Evolutionary conservation across 169 alveolate species (phyloP), one percentile per base, ranked within the genome.

Genomic region (Plasmodium vinckei): DNA sequence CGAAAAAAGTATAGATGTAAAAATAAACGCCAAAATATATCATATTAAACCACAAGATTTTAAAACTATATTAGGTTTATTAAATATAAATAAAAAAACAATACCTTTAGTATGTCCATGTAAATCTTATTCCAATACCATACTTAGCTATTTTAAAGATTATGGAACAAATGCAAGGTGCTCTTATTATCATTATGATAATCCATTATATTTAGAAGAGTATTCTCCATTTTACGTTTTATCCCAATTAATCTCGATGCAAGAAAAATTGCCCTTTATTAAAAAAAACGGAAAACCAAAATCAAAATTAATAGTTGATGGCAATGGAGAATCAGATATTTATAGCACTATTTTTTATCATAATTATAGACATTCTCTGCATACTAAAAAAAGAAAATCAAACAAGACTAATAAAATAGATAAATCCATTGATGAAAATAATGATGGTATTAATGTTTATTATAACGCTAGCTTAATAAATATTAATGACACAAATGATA

Each of bases 71-170:
- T 25, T 82, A 61, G 15, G 0, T 46, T 9, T 67, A 23, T 49
- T 82, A 82, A 82, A 82, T 44, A 53, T 67, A 67, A 82, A 82
- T 39, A 47, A 42, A 67, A 2, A 67, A 15, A 82, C 90, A 12
- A 82, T 82, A 44, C 79, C 90, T 19, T 59, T 67, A 42, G 54
- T 21, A 13, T 82, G 90, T 23, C 67, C 84, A 13, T 82, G 90
- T 25, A 82, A 82, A 39, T 67, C 27, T 10, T 82, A 82, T 71
- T 9, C 72, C 10, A 64, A 77, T 42, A 25, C 3, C 27, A 64
- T 63, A 23, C 47, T 63, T 57, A 63, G 73, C 51, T 77, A 77
- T 57, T 49, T 39, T 17, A 53, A 63, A 44, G 68, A 64, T 42
- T 77, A 77, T 44, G 65, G 17, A 49, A 15, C 56, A 5, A 47